Evolutionary conservation across 805 yeast genomes (phyloP).

Genomic region (Wickerhamiella sergipiensis): DNA sequence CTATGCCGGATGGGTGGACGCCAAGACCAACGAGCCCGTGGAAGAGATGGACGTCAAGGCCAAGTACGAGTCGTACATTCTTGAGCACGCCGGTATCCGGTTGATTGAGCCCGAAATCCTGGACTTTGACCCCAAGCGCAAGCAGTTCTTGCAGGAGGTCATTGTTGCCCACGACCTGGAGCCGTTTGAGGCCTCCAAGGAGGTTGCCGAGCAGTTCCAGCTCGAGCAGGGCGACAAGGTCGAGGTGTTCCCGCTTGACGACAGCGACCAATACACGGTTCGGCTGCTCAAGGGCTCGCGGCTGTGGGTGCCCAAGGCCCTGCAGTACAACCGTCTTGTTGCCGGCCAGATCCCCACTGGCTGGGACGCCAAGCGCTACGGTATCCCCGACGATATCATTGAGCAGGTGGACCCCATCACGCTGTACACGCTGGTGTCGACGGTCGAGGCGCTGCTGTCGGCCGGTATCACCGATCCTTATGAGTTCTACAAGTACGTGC

Average conservation of each 20-base stretch:
- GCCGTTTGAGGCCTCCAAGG: constrained; percentile 88
- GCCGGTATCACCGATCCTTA: constrained; percentile 97
- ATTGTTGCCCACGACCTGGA: constrained; percentile 94
- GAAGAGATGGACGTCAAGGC: constrained; percentile 88
- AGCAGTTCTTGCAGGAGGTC: constrained; percentile 87
- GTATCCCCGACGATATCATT: constrained; percentile 86
- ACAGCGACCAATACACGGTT: constrained; percentile 85
- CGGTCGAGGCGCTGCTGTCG: constrained; percentile 84
- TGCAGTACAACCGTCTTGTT: constrained; percentile 40
- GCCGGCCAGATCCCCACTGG: constrained; percentile 98
- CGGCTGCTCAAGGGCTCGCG: constrained; percentile 86
- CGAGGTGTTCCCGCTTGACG: constrained; percentile 80
- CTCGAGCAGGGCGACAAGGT: constrained; percentile 88
- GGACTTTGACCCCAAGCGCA: constrained; percentile 92
- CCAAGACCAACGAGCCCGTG: constrained; percentile 82
- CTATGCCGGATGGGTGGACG: constrained; percentile 95
- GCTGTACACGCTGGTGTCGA: constrained; percentile 79
- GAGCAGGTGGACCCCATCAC: constrained; percentile 95
- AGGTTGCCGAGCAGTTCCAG: constrained; percentile 89
- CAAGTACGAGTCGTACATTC: constrained; percentile 77
- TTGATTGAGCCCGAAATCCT: constrained; percentile 91
- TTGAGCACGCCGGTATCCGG: constrained; percentile 94
- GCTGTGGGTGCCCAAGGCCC: constrained; percentile 80
- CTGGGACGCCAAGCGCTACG: constrained; percentile 91
- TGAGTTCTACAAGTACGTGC: constrained; percentile 96